phyloP scores from a whole-genome alignment of 805 yeast species.

The Saccharomycopsis javanensis region DNA sequence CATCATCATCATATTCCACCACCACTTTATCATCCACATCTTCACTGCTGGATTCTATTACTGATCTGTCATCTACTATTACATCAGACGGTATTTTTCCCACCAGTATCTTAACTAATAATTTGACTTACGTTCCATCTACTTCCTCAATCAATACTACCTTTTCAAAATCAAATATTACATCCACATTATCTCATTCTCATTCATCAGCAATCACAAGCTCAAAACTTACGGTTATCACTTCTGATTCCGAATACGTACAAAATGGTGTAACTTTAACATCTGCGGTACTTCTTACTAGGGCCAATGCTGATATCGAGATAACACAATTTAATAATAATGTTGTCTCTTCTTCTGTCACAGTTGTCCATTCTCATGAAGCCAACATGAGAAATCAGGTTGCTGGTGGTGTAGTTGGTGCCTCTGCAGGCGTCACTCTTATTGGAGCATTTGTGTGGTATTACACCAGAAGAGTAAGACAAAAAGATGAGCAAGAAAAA shows the following conservation, averaged over 20 bases:
- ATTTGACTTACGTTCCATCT: conserved; percentile 17
- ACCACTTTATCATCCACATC: conserved; percentile 5
- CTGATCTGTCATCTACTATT: not conserved
- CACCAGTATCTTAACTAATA: conserved; percentile 5
- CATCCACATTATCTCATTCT: conserved; percentile 2
- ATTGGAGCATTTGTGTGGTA: conserved; percentile 18
- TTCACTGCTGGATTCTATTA: not conserved
- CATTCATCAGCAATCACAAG: conserved; percentile 12
- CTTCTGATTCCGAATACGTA: conserved; percentile 16
- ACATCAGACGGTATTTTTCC: not conserved
- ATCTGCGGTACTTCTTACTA: conserved; percentile 12
- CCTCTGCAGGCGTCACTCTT: conserved; percentile 16
- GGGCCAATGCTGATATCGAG: conserved; percentile 12
- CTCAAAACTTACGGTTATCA: conserved; percentile 11
- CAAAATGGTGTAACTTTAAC: conserved; percentile 17
- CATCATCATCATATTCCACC: conserved; percentile 4
- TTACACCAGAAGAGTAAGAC: conserved; percentile 18
- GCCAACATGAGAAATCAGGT: conserved; percentile 10
- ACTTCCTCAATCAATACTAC: conserved; percentile 9
- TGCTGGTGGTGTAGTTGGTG: conserved; percentile 20
- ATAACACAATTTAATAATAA: conserved; percentile 13
- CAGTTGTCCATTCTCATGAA: conserved; percentile 9
- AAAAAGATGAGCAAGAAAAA: conserved; percentile 19
- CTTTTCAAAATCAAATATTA: not conserved
- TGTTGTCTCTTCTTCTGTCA: conserved; percentile 17